Percentiles rank a stretch among this genome's conserved stretches.
Evolutionary conservation across 106 monocot species (phyloP).

Genomic region (Vanilla planifolia): DNA sequence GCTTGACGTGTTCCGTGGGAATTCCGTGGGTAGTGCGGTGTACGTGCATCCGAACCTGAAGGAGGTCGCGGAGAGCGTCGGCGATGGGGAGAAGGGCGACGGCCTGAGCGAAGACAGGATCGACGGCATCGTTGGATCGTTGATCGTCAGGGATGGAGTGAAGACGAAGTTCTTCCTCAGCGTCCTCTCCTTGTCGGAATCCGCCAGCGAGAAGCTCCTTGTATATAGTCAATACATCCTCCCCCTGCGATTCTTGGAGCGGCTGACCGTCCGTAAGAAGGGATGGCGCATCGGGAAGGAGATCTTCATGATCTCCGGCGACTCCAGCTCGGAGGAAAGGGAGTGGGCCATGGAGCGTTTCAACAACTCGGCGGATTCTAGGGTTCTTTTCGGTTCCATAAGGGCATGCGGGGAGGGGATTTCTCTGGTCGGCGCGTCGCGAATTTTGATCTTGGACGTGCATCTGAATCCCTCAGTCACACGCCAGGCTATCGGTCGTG

Average conservation of each 20-base stretch:
- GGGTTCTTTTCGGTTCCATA: constrained; percentile 87
- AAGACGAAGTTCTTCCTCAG: constrained; percentile 77
- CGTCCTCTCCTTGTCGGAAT: constrained; percentile 51
- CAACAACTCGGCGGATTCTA: constrained; percentile 75
- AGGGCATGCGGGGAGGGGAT: constrained; percentile 98
- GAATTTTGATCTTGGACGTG: constrained; percentile 83
- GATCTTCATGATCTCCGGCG: constrained; percentile 80
- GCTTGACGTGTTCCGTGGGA: constrained; percentile 67
- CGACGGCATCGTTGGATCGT: constrained; percentile 26
- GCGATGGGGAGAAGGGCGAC: constrained; percentile 28
- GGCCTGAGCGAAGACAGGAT: constrained; percentile 27
- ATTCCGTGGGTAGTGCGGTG: constrained; percentile 51
- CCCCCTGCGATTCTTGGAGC: constrained; percentile 85
- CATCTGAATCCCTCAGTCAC: constrained; percentile 94
- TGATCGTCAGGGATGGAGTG: constrained; percentile 64
- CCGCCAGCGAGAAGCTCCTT: constrained; percentile 69
- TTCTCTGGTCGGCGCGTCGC: constrained; percentile 83
- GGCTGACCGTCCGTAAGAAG: constrained; percentile 32
- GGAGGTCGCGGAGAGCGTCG: constrained; percentile 47
- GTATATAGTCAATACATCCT: constrained; percentile 87
- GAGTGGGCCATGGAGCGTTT: constrained; percentile 79
- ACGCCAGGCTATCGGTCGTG: constrained; percentile 88
- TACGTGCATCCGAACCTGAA: constrained; percentile 73
- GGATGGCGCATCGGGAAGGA: constrained; percentile 82
- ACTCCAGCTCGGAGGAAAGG: constrained; percentile 63